Evolutionary conservation across 176 grass and related monocot species (phyloP), one percentile per base, ranked within the genome.

Genomic region (Cocos nucifera): DNA sequence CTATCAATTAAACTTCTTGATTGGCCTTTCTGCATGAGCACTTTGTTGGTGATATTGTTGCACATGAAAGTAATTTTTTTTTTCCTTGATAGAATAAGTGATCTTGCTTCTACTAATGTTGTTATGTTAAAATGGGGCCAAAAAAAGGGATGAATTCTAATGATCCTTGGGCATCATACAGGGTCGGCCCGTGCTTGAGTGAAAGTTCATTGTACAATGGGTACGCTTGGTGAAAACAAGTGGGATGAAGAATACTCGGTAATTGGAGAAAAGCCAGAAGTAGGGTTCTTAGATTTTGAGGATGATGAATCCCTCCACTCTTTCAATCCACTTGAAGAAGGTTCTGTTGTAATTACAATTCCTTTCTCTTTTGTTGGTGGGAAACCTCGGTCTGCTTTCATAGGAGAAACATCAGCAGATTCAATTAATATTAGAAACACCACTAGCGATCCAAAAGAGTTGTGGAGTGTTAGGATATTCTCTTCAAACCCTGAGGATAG

Each of bases 391-490:
- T 90, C 91, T 49, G 80, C 61, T 58, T 72, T 90, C 61, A 69
- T 87, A 54, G 83, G 86, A 54, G 69, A 90, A 79, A 90, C 77
- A 39, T 81, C 78, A 0, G 71, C 78, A 14, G 80, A 85, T 51
- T 63, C 66, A 24, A 88, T 97, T 61, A 57, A 9, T 17, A 79
- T 85, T 48, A 50, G 58, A 59, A 97, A 91, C 56, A 97, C 75
- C 69, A 90, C 69, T 49, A 3, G 56, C 17, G 91, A 87, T 48
- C 73, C 83, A 51, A 49, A 85, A 25, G 72, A 82, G 21, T 29
- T 91, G 26, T 97, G 92, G 87, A 84, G 83, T 66, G 75, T 91
- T 18, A 91, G 78, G 70, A 91, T 97, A 44, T 97, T 90, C 73
- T 85, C 80, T 50, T 91, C 92, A 18, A 91, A 82, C 59, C 92